Conservation (phyloP, 805 yeast genomes). For the Myxozyma melibiosi region DNA sequence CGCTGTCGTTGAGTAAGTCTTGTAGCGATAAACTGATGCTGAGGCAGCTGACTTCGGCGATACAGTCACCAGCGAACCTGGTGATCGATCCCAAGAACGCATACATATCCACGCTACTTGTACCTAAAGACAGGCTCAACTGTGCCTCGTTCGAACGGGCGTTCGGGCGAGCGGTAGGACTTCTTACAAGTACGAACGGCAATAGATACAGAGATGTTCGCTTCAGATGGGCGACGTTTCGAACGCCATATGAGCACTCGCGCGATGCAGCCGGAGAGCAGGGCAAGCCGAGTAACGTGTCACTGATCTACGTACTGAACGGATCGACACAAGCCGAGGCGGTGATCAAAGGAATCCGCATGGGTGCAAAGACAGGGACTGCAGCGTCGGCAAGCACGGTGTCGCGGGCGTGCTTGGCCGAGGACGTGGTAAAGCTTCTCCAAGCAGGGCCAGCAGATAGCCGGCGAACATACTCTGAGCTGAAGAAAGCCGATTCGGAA, state of each 20-base stretch:
- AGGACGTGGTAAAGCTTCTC: not conserved
- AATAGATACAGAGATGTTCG: slow-evolving; percentile 3
- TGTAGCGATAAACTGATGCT: slow-evolving; percentile 83
- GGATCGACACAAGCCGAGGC: slow-evolving; percentile 27
- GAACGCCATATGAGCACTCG: slow-evolving; percentile 21
- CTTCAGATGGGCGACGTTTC: slow-evolving; percentile 21
- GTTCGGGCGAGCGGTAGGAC: slow-evolving; percentile 28
- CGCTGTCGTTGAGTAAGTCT: slow-evolving; percentile 71
- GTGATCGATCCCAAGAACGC: slow-evolving; percentile 34
- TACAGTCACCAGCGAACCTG: slow-evolving; percentile 38
- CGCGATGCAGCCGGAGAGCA: slow-evolving; percentile 13
- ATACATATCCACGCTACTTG: slow-evolving; percentile 38
- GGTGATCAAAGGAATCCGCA: slow-evolving; percentile 36
- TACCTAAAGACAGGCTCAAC: slow-evolving; percentile 35
- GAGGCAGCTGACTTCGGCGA: slow-evolving; percentile 52
- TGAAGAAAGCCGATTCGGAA: slow-evolving; percentile 7
- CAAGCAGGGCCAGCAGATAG: not conserved
- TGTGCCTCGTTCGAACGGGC: slow-evolving; percentile 40
- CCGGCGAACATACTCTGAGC: slow-evolving; percentile 13
- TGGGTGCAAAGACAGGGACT: slow-evolving; percentile 36
- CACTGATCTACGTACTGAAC: slow-evolving; percentile 36
- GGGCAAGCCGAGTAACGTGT: slow-evolving; percentile 32
- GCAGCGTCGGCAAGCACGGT: slow-evolving; percentile 32
- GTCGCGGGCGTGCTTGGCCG: slow-evolving; percentile 9
- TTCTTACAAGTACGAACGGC: not conserved